Conservation (phyloP, 129 eudicot species). For the Escallonia rubra region DNA sequence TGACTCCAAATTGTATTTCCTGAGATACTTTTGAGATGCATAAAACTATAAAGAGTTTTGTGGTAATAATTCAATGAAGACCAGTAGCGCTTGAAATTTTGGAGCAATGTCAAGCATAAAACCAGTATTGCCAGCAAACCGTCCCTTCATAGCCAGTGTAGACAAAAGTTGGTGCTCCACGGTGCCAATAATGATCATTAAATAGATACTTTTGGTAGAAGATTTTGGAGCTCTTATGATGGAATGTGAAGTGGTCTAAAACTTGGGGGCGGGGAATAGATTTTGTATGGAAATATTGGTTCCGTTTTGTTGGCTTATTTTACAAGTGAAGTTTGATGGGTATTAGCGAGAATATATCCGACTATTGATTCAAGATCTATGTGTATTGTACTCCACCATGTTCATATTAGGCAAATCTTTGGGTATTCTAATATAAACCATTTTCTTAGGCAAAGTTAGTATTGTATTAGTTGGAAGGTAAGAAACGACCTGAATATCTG, state of each 20-base stretch:
- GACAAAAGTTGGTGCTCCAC: slow-evolving; percentile 44
- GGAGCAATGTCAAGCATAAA: slow-evolving; percentile 58
- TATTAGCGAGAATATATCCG: no score
- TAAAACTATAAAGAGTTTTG: no score
- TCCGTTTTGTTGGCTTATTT: slow-evolving; percentile 15
- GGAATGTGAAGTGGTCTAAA: slow-evolving; percentile 42
- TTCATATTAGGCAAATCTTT: no score
- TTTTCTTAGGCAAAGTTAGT: no score
- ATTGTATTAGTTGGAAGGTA: no score
- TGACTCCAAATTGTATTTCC: no score
- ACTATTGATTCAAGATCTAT: no score
- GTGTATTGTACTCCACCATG: no score
- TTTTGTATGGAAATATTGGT: slow-evolving; percentile 19
- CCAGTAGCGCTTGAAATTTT: slow-evolving; percentile 35
- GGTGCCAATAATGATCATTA: slow-evolving; percentile 33
- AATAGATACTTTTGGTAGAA: slow-evolving; percentile 49
- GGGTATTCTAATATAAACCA: no score
- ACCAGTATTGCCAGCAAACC: slow-evolving; percentile 50
- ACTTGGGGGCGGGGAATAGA: slow-evolving; percentile 32
- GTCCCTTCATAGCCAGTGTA: slow-evolving; percentile 52
- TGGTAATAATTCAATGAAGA: slow-evolving; percentile 38
- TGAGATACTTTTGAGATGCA: no score
- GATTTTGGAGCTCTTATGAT: slow-evolving; percentile 34
- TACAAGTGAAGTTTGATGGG: slow-evolving; percentile 22
- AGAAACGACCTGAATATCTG: no score